Evolutionary conservation across 768 basidiomycete genomes (phyloP).

Genomic region (Rhodotorula babjevae): DNA sequence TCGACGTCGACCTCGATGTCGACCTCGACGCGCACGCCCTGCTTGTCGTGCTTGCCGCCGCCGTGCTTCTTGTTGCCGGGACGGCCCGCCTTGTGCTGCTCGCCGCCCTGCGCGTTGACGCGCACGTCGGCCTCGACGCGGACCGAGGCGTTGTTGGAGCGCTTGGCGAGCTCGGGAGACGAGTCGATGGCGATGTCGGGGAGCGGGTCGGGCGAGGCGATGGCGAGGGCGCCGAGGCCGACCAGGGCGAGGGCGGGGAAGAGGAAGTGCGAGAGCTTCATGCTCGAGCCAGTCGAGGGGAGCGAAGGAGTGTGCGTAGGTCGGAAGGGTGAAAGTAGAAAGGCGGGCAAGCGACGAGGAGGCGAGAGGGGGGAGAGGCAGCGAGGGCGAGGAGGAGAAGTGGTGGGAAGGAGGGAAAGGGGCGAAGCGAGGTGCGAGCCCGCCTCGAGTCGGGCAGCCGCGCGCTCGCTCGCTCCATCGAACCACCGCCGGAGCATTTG

Average conservation of each 20-base stretch:
- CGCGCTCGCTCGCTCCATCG: too few species aligned
- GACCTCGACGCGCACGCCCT: background rate
- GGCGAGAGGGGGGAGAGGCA: background rate
- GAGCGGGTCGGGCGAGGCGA: background rate
- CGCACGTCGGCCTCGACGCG: background rate
- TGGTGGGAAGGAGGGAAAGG: too few species aligned
- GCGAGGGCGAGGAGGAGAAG: too few species aligned
- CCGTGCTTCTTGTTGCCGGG: background rate
- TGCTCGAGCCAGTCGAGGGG: background rate
- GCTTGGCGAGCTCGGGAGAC: background rate
- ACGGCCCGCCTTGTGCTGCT: too few species aligned
- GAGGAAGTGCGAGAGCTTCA: background rate
- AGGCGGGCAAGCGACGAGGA: background rate
- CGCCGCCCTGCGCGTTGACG: background rate
- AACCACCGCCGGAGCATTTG: too few species aligned
- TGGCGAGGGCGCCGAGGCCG: background rate
- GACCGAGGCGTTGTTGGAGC: background rate
- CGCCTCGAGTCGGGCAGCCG: too few species aligned
- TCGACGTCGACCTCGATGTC: background rate
- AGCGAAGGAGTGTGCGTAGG: background rate
- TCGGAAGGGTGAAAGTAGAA: background rate
- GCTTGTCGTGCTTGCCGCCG: too few species aligned
- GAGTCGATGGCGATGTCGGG: too few species aligned
- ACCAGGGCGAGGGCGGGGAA: background rate
- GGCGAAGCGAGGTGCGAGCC: too few species aligned